phyloP scores from a whole-genome alignment of 805 yeast species.

The Metschnikowia lachancei region DNA sequence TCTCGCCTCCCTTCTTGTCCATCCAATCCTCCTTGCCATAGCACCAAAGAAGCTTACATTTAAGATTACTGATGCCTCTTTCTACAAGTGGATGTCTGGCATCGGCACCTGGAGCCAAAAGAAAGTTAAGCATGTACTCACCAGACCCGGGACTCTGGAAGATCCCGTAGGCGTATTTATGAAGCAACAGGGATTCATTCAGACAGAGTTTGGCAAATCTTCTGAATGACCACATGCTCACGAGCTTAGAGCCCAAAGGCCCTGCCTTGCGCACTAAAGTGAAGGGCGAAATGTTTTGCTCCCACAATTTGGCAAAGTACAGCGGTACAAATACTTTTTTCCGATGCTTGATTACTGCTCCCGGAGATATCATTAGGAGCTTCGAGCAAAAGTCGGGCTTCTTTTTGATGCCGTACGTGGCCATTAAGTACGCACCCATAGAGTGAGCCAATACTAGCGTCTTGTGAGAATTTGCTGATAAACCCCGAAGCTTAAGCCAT shows the following conservation, averaged over 20 bases:
- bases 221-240: conserved; percentile 86
- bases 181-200: conserved; percentile 53
- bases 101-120: conserved; percentile 87
- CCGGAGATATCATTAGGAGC: conserved; percentile 83
- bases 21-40: conserved; percentile 79
- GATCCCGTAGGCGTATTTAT: conserved; percentile 76
- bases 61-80: conserved; percentile 48
- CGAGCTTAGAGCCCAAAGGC: conserved; percentile 78
- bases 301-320: conserved; percentile 85
- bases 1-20: conserved; percentile 50
- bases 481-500: conserved; percentile 57
- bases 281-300: conserved; percentile 82
- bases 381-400: conserved; percentile 60
- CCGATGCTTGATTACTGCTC: conserved; percentile 64
- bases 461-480: conserved; percentile 31
- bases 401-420: conserved; percentile 59
- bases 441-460: conserved; percentile 80
- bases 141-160: conserved; percentile 90
- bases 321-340: conserved; percentile 53
- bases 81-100: conserved; percentile 71
- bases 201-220: conserved; percentile 62
- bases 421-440: conserved; percentile 83
- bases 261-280: conserved; percentile 73
- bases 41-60: conserved; percentile 72
- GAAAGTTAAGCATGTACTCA: conserved; percentile 82